Evolutionary conservation across 2,329 filamentous ascomycete genomes (phyloP), one percentile per base, ranked within the genome.

Genomic region (Beauveria varroae): DNA sequence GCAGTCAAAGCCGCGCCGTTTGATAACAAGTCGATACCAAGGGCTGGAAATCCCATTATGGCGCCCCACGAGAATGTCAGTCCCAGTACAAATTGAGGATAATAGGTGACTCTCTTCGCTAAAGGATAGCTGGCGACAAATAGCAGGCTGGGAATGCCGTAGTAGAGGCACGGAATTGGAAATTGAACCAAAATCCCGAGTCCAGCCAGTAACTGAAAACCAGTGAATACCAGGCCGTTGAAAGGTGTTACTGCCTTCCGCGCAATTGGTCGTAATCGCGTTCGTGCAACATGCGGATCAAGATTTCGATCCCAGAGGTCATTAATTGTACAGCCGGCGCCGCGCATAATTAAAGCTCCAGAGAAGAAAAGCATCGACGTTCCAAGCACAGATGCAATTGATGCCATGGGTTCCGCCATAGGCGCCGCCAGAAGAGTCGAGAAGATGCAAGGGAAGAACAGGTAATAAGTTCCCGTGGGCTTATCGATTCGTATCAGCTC

Each of bases 241-340:
- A 84, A 81, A 0, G 90, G 89, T 3, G 85, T 87, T 56, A 96
- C 78, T 57, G 91, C 91, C 40, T 89, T 83, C 14, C 92, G 84
- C 1, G 92, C 91, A 63, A 96, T 89, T 3, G 92, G 92, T 18
- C 92, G 86, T 37, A 91, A 78, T 16, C 87, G 84, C 6, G 90
- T 96, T 53, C 92, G 84, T 1, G 82, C 75, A 16, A 96, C 91
- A 64, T 91, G 84, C 7, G 89, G 87, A 73, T 96, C 92, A 18
- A 96, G 86, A 67, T 95, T 89, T 60, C 90, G 85, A 73, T 96
- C 92, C 89, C 91, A 93, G 56, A 96, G 84, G 71, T 96, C 92
- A 71, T 96, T 96, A 75, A 96, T 91, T 20, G 89, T 89, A 73
- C 92, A 96, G 57, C 91, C 91, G 22, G 91, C 90, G 54, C 92